phyloP scores from a whole-genome alignment of 2,329 filamentous ascomycete species.

The Aspergillus clavatus region DNA sequence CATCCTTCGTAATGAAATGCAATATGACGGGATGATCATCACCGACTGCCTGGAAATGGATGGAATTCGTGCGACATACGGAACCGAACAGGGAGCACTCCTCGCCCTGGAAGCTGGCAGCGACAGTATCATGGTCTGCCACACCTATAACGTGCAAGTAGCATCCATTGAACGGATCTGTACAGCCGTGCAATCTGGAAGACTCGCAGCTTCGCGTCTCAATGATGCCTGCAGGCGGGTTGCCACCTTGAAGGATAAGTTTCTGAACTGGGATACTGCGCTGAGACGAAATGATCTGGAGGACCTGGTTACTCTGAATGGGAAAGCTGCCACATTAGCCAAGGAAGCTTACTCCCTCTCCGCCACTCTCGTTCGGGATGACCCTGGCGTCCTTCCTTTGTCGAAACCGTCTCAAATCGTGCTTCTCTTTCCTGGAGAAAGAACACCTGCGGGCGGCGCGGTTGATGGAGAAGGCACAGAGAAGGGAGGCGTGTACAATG shows the following conservation, averaged over 20 bases:
- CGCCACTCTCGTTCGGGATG: constrained; percentile 38
- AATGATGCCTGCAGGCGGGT: constrained; percentile 35
- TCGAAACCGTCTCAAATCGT: constrained; percentile 26
- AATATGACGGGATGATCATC: constrained; percentile 42
- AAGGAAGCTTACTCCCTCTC: constrained; percentile 36
- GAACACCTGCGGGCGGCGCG: constrained; percentile 32
- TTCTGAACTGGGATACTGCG: constrained; percentile 29
- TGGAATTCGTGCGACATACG: constrained; percentile 38
- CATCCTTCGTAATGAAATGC: constrained; percentile 40
- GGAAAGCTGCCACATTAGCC: constrained; percentile 24
- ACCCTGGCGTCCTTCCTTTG: constrained; percentile 28
- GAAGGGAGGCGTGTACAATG: constrained; percentile 28
- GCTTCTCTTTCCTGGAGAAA: constrained; percentile 37
- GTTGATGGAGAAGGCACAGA: constrained; percentile 37
- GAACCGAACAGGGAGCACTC: constrained; percentile 39
- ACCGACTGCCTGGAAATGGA: constrained; percentile 47
- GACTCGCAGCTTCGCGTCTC: constrained; percentile 28
- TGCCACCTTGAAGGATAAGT: constrained; percentile 33
- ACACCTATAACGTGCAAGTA: constrained; percentile 40
- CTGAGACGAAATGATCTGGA: constrained; percentile 16
- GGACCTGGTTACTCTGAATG: constrained; percentile 21
- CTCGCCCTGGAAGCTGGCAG: constrained; percentile 41
- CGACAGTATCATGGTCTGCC: constrained; percentile 45
- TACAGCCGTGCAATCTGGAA: constrained; percentile 33
- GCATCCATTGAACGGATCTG: constrained; percentile 38